Percentiles rank a stretch among this genome's conserved stretches.
phyloP scores from a whole-genome alignment of 2,329 filamentous ascomycete species.

The Penicillium hordei region DNA sequence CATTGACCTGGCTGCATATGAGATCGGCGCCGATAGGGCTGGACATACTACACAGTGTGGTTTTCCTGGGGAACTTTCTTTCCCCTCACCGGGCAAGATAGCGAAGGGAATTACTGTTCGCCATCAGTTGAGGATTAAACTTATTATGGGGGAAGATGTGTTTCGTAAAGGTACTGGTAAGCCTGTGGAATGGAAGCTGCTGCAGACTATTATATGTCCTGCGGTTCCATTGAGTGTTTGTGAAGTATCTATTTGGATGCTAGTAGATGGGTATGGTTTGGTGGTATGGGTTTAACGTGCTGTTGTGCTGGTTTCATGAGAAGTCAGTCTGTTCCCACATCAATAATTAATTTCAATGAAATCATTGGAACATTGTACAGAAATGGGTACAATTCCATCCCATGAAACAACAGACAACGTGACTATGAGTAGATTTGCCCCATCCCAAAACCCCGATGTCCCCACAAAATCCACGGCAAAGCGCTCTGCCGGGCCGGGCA shows the following conservation, averaged over 20 bases:
- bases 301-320: background rate
- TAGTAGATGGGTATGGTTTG: background rate
- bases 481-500: conserved; percentile 17
- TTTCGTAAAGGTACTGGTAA: background rate
- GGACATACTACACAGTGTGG: background rate
- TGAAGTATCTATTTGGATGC: background rate
- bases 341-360: background rate
- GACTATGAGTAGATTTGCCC: background rate
- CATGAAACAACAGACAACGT: background rate
- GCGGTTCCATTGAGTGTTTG: background rate
- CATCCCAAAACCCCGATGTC: background rate
- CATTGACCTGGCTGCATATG: background rate
- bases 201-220: background rate
- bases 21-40: background rate
- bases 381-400: background rate
- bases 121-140: background rate
- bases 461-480: conserved; percentile 19
- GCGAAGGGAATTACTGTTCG: background rate
- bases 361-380: background rate
- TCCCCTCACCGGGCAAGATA: background rate
- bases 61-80: background rate
- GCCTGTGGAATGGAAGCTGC: background rate
- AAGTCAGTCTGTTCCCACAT: background rate
- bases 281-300: background rate
- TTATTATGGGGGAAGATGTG: background rate